Conservation (phyloP, 164 flowering plant genomes). For the Cinnamomum micranthum region DNA sequence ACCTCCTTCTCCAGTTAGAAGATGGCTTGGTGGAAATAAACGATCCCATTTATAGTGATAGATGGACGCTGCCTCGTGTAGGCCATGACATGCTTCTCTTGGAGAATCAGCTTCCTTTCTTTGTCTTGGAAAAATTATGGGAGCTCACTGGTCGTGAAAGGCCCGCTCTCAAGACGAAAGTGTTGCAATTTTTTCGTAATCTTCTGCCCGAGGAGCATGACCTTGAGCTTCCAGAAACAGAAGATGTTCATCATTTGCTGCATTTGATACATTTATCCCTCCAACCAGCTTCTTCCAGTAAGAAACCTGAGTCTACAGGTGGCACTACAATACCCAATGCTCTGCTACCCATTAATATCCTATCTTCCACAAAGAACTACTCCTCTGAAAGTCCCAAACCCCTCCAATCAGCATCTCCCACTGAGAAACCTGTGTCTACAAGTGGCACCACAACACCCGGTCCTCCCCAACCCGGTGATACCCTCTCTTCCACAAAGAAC, state of each 20-base stretch:
- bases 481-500: neutral
- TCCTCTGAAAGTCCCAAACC: neutral
- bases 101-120: conserved; percentile 7
- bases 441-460: neutral
- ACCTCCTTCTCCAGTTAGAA: neutral
- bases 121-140: neutral
- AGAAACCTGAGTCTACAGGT: neutral
- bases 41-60: neutral
- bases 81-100: neutral
- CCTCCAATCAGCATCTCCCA: too few species aligned
- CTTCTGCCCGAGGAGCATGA: neutral
- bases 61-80: neutral
- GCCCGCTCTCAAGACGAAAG: neutral
- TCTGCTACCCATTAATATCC: neutral
- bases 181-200: neutral
- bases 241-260: neutral
- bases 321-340: neutral
- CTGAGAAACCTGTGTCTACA: neutral
- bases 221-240: too few species aligned
- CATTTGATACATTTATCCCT: conserved; percentile 2
- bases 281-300: neutral
- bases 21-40: neutral
- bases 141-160: neutral
- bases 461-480: neutral
- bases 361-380: neutral